Evolutionary conservation across 1,284 basidiomycete genomes (phyloP), one percentile per base, ranked within the genome.

Genomic region (Farysia itapuensis): DNA sequence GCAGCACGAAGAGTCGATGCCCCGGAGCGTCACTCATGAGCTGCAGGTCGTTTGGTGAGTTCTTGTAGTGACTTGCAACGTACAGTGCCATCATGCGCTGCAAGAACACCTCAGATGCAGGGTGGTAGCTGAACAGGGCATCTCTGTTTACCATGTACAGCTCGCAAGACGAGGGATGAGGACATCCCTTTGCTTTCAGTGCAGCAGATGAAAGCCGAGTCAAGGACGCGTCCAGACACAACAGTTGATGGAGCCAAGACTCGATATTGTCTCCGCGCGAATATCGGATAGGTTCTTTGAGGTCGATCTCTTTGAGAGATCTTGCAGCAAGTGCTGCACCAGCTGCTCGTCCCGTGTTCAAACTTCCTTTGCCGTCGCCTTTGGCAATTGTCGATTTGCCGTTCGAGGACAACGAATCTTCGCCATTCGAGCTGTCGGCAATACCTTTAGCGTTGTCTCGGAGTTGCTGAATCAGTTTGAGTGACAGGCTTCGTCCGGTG

Each of bases 21-120:
- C 91, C 92, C 0, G 95, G 95, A 0, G 95, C 95, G 72, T 98
- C 95, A 7, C 88, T 90, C 78, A 98, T 84, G 43, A 99, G 84
- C 77, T 98, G 94, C 32, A 99, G 81, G 76, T 98, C 95, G 77
- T 99, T 98, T 16, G 95, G 95, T 74, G 93, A 90, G 78, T 98
- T 99, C 79, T 99, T 99, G 82, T 99, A 99, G 78, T 99, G 95
- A 38, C 86, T 88, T 1, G 94, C 89, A 40, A 98, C 93, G 78
- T 96, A 98, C 2, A 98, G 82, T 5, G 90, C 88, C 92, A 97
- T 96, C 88, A 98, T 92, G 34, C 93, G 85, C 79, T 98, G 95
- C 32, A 99, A 81, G 81, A 99, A 99, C 16, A 89, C 83, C 78
- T 99, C 95, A 4, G 89, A 92, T 4, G 93, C 94, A 1, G 94